Percentiles rank a stretch among this genome's conserved stretches.
phyloP scores from a whole-genome alignment of 78 protist species.

The Dictyostelium intermedium region DNA sequence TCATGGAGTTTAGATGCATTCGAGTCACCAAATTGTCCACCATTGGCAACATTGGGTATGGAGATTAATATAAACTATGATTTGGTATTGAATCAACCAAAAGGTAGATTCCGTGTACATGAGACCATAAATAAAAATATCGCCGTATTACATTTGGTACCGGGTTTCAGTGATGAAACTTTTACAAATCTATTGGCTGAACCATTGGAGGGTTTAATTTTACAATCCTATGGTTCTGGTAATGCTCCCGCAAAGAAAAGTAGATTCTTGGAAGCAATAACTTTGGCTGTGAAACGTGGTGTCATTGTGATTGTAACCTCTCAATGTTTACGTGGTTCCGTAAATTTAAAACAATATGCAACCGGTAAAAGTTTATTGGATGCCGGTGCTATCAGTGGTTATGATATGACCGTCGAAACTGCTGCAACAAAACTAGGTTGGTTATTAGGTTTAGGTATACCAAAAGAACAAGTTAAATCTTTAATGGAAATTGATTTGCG shows the following conservation, averaged over 20 bases:
- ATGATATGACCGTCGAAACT: slow-evolving; percentile 96
- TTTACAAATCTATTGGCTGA: slow-evolving; percentile 16
- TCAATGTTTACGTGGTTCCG: slow-evolving; percentile 81
- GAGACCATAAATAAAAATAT: slow-evolving; percentile 38
- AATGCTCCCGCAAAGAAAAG: slow-evolving; percentile 85
- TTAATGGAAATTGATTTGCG: slow-evolving; percentile 63
- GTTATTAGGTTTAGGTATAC: slow-evolving; percentile 34
- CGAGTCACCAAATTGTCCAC: slow-evolving; percentile 74
- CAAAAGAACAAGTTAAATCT: slow-evolving; percentile 57
- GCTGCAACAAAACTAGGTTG: slow-evolving; percentile 91
- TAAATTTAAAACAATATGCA: slow-evolving; percentile 67
- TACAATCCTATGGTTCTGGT: slow-evolving; percentile 59
- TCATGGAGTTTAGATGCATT: slow-evolving; percentile 80
- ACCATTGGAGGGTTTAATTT: slow-evolving; percentile 53
- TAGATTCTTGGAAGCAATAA: slow-evolving; percentile 33
- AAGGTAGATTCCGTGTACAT: slow-evolving; percentile 66
- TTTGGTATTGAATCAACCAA: slow-evolving; percentile 65
- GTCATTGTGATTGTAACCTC: slow-evolving; percentile 76
- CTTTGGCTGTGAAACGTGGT: slow-evolving; percentile 28
- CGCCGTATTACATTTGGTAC: slow-evolving; percentile 75
- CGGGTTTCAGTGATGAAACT: slow-evolving; percentile 61
- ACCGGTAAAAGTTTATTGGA: slow-evolving; percentile 60
- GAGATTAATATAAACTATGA: slow-evolving; percentile 52
- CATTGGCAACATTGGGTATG: slow-evolving; percentile 76
- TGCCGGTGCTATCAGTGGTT: slow-evolving; percentile 82